Evolutionary conservation across 202 grass and related monocot species (phyloP), one percentile per base, ranked within the genome.

Genomic region (Carex sylvatica): DNA sequence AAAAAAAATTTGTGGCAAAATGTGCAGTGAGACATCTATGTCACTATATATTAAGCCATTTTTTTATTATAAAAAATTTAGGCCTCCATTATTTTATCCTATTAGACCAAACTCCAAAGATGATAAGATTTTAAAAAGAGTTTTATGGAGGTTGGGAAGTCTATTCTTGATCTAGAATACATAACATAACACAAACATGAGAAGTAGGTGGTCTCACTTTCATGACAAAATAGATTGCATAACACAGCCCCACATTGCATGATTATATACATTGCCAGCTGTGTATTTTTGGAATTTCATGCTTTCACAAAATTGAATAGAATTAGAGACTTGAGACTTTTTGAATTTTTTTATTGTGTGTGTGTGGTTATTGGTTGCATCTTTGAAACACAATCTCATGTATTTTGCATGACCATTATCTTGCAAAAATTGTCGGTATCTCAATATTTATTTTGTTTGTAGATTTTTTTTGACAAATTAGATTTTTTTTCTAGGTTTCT

Each of bases 141-240:
- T 33, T 33, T 53, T 53, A n/a, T 59, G 74, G 74, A 77, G 26
- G 74, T 77, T 77, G 28, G 52, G 53, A 59, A 19, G 74, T 59
- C 74, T 33, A 77, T 77, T 56, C 53, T 77, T 77, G 9, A 20
- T 59, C 26, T n/a, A 20, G 53, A 77, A 38, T 59, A 18, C 30
- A 28, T 28, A 28, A 28, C 28, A 28, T 2, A 28, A 28, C 28
- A 77, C 53, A 58, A 77, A 77, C 24, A 35, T 77, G 53, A 77
- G 16, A 59, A 77, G 16, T 77, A 58, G 74, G 53, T 77, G 74
- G 74, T 77, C 52, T 59, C 52, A 38, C 0, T 77, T 77, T 35
- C 74, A 59, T 59, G 74, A 77, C 52, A 77, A 59, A 77, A 77
- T 59, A 77, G 16, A 77, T 59, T 58, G 74, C 28, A 76, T 58